Conservation (phyloP, 371 early-diverging fungal species). For the Mortierella sp. region DNA sequence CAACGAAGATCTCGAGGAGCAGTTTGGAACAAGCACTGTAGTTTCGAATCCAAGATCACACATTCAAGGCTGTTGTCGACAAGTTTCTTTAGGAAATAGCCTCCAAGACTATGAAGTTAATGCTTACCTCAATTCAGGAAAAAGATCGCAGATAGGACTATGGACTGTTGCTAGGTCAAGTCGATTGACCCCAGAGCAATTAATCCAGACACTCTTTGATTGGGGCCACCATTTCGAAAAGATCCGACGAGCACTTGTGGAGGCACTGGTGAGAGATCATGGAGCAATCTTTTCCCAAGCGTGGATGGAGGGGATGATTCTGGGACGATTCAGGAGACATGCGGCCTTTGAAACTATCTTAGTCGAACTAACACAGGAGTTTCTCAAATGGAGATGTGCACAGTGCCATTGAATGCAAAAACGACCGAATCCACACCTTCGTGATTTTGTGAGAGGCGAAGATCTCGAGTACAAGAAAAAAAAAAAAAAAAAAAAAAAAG, state of each 20-base stretch:
- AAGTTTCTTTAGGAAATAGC: not conserved
- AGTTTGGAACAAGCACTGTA: not conserved
- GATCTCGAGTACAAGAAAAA: no score
- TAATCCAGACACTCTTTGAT: constrained; percentile 31
- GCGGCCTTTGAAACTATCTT: constrained; percentile 10
- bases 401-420: no score
- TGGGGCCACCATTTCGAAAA: constrained; percentile 36
- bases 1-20: not conserved
- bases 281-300: not conserved
- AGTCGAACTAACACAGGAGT: constrained; percentile 14
- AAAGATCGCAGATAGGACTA: not conserved
- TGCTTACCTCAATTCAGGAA: not conserved
- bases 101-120: not conserved
- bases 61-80: not conserved
- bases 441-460: no score
- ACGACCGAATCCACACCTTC: no score
- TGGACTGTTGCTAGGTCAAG: not conserved
- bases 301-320: not conserved
- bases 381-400: no score
- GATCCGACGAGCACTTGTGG: constrained; percentile 21
- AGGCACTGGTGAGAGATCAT: constrained; percentile 7
- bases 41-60: no score
- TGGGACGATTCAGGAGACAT: constrained; percentile 23
- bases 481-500: no score
- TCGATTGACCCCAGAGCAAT: constrained; percentile 2